These are phyloP conservation scores for Colletotrichum shisoi DNA, from an alignment of 2,329 filamentous ascomycete species.

Conservation along the genomic window DNA sequence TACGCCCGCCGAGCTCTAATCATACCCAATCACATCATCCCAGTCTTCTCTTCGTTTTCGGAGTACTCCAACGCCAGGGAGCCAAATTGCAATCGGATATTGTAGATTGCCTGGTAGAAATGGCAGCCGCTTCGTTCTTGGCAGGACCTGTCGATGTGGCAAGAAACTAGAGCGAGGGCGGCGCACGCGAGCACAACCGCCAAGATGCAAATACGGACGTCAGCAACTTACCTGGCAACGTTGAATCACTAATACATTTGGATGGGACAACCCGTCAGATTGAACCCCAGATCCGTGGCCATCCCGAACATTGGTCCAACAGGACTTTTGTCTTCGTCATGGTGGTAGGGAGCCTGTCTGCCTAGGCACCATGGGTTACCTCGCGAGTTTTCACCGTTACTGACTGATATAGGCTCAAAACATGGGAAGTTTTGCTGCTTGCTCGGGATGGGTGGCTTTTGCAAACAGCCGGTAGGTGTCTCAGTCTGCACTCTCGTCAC, in stretches of 20 bases:
- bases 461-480: slow-evolving; percentile 48
- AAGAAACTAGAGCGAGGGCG: neutral
- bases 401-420: slow-evolving; percentile 7
- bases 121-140: neutral
- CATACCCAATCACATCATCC: neutral
- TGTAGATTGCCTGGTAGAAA: neutral
- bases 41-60: neutral
- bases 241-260: neutral
- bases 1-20: neutral
- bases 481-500: neutral
- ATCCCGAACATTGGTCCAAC: neutral
- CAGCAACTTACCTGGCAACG: neutral
- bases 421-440: slow-evolving; percentile 40
- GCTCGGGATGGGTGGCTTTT: slow-evolving; percentile 49
- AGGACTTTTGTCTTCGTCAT: neutral
- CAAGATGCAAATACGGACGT: too few species aligned
- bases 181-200: too few species aligned
- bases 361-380: too few species aligned
- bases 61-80: neutral
- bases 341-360: neutral
- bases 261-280: neutral
- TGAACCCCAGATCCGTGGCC: neutral
- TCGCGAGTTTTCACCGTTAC: neutral
- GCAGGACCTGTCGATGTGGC: too few species aligned
- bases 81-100: neutral